A percentile compares a stretch with the other conserved stretches of the same genome.
These are phyloP conservation scores for Penicillium daleae DNA, from an alignment of 495 filamentous ascomycete species.

Conservation along the genomic window DNA sequence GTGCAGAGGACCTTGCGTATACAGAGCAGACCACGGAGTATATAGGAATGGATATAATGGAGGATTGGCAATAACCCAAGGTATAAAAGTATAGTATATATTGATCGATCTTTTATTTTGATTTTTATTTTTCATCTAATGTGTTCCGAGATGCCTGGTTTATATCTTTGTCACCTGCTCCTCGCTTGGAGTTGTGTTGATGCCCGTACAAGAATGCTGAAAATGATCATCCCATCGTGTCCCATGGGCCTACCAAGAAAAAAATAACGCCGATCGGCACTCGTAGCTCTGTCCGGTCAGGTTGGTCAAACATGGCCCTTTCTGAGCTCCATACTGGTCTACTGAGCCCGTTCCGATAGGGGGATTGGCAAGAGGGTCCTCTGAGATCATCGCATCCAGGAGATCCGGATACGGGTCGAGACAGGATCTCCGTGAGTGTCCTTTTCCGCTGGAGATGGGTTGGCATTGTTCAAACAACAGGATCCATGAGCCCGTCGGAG, in stretches of 20 bases:
- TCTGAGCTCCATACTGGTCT: neutral
- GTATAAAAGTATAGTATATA: no score
- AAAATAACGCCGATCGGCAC: slow-evolving; percentile 16
- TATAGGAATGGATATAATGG: no score
- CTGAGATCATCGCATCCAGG: slow-evolving; percentile 12
- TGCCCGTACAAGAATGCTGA: neutral
- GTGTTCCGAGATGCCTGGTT: neutral
- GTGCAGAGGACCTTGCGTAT: no score
- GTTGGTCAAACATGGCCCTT: neutral
- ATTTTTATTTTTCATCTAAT: neutral
- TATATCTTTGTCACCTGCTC: neutral
- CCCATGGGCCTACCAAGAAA: slow-evolving; percentile 5
- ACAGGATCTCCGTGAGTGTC: neutral
- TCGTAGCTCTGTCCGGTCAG: neutral
- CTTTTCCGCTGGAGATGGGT: neutral
- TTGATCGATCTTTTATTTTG: no score
- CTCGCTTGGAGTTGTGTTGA: neutral
- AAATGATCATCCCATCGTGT: slow-evolving; percentile 3
- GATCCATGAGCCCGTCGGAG: slow-evolving; percentile 14
- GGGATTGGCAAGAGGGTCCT: neutral
- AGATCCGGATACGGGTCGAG: slow-evolving; percentile 13
- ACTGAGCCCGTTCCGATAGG: slow-evolving; percentile 5
- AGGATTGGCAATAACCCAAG: no score
- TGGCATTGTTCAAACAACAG: neutral
- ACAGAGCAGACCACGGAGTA: no score